phyloP scores from a whole-genome alignment of 352 stramenopile genomes.

The Globisporangium alternatum region DNA sequence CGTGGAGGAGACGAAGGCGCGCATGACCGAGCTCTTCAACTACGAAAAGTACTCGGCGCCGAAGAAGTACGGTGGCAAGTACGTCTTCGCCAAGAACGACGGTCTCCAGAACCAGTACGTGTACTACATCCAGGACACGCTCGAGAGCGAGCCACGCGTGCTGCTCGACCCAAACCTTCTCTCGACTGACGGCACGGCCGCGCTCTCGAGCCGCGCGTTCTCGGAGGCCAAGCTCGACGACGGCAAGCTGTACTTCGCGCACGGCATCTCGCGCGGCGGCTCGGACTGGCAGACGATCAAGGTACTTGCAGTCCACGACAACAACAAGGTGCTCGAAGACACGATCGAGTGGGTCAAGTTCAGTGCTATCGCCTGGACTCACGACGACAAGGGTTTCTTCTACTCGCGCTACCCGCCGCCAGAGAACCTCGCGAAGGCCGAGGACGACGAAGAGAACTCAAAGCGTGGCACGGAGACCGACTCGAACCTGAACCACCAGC shows the following conservation, averaged over 20 bases:
- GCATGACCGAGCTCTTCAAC: slow-evolving; percentile 85
- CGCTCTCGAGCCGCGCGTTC: slow-evolving; percentile 63
- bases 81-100: slow-evolving; percentile 86
- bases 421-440: slow-evolving; percentile 51
- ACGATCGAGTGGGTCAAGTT: slow-evolving; percentile 89
- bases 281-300: slow-evolving; percentile 89
- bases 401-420: slow-evolving; percentile 78
- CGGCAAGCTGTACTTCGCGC: slow-evolving; percentile 75
- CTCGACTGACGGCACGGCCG: slow-evolving; percentile 67
- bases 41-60: slow-evolving; percentile 87
- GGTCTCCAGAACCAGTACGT: slow-evolving; percentile 88
- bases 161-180: slow-evolving; percentile 85
- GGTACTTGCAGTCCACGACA: slow-evolving; percentile 72
- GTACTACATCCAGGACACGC: slow-evolving; percentile 81
- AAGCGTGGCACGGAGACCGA: slow-evolving; percentile 81
- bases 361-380: slow-evolving; percentile 73
- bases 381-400: slow-evolving; percentile 86
- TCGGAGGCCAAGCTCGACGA: slow-evolving; percentile 65
- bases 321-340: slow-evolving; percentile 70
- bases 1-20: slow-evolving; percentile 68
- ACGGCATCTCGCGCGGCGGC: slow-evolving; percentile 77
- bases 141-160: slow-evolving; percentile 60
- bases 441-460: slow-evolving; percentile 24
- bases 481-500: slow-evolving; percentile 70
- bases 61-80: slow-evolving; percentile 71